Conservation (phyloP, 108 stramenopile species). For the Aureococcus anophagefferens region DNA sequence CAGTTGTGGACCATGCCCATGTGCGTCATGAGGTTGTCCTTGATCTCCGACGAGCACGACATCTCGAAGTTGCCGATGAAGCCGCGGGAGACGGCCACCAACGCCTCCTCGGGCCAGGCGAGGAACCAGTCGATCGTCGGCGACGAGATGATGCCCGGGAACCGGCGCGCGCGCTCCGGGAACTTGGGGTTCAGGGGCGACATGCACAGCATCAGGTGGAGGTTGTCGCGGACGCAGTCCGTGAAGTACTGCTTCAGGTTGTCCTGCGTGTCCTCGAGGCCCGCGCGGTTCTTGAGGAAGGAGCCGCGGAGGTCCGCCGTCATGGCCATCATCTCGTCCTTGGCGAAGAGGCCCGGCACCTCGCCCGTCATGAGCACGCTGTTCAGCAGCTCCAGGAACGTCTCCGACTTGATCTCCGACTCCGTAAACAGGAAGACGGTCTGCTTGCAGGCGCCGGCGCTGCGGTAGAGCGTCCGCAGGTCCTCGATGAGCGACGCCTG, state of each 20-base stretch:
- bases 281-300: constrained; percentile 60
- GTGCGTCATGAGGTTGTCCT: constrained; percentile 58
- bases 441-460: constrained; percentile 65
- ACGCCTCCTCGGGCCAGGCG: constrained; percentile 79
- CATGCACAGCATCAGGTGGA: constrained; percentile 83
- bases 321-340: constrained; percentile 87
- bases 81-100: constrained; percentile 64
- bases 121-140: constrained; percentile 87
- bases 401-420: constrained; percentile 78
- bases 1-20: constrained; percentile 66
- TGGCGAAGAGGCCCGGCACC: constrained; percentile 75
- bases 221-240: constrained; percentile 69
- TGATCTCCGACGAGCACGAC: constrained; percentile 58
- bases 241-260: constrained; percentile 77
- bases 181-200: constrained; percentile 82
- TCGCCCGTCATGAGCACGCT: constrained; percentile 76
- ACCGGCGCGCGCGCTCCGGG: constrained; percentile 70
- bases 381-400: constrained; percentile 79
- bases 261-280: constrained; percentile 66
- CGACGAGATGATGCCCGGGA: constrained; percentile 68
- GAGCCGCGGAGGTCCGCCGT: constrained; percentile 55
- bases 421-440: constrained; percentile 83
- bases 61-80: constrained; percentile 64
- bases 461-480: constrained; percentile 65
- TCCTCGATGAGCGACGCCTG: constrained; percentile 65